phyloP scores from a whole-genome alignment of 192 early-diverging fungal species.

The Backusella sp. region DNA sequence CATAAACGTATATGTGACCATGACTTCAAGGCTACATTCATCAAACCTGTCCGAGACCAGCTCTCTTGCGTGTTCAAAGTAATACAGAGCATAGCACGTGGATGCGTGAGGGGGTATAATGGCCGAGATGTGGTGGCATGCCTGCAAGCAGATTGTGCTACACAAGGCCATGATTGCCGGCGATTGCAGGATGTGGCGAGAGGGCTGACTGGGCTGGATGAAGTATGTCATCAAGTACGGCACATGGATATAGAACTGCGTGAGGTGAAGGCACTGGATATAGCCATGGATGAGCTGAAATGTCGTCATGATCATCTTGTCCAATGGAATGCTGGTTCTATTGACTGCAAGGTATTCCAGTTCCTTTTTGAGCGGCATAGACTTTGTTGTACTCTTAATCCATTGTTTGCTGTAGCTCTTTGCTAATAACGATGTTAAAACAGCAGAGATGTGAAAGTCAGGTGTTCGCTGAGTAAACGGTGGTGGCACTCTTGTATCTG shows the following conservation, averaged over 20 bases:
- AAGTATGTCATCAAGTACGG: slow-evolving; percentile 1
- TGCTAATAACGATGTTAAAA: neutral
- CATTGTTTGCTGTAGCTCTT: neutral
- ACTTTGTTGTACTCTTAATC: neutral
- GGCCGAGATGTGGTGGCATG: too few species aligned
- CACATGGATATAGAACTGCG: slow-evolving; percentile 2
- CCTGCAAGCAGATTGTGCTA: too few species aligned
- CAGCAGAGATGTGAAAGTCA: neutral
- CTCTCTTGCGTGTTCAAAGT: too few species aligned
- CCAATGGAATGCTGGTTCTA: neutral
- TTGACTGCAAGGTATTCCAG: neutral
- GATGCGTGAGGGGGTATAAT: too few species aligned
- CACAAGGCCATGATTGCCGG: too few species aligned
- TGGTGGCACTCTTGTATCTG: neutral
- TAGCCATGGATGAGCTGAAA: neutral
- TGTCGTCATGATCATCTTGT: neutral
- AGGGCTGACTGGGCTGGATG: too few species aligned
- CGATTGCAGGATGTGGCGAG: too few species aligned
- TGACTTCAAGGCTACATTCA: neutral
- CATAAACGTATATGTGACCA: neutral
- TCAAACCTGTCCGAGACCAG: neutral
- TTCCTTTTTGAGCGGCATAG: neutral
- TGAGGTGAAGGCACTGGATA: neutral
- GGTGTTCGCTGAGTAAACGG: neutral
- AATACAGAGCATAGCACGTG: too few species aligned